Percentiles rank a stretch among this genome's conserved stretches.
phyloP scores from a whole-genome alignment of 768 basidiomycete species.

The Mrakia frigida region DNA sequence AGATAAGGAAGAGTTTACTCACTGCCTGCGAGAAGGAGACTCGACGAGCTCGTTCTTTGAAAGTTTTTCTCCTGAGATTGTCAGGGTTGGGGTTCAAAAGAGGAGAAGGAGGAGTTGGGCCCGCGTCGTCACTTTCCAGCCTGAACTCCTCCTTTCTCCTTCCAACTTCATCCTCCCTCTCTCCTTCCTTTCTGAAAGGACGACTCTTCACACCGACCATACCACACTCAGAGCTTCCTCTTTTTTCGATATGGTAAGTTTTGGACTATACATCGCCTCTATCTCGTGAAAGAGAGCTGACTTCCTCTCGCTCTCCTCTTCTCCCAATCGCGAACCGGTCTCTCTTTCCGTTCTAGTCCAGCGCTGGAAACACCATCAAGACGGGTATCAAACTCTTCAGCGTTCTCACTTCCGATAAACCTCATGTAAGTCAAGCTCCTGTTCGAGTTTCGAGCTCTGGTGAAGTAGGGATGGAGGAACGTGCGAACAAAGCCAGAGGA shows the following conservation, averaged over 20 bases:
- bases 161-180: background rate
- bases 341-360: background rate
- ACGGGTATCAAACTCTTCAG: conserved; percentile 25
- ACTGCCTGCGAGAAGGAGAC: background rate
- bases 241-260: background rate
- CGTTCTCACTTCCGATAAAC: conserved; percentile 32
- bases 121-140: background rate
- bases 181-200: background rate
- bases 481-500: background rate
- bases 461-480: background rate
- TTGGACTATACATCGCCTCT: no score
- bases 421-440: conserved; percentile 31
- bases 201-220: background rate
- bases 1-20: background rate
- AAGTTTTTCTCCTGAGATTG: background rate
- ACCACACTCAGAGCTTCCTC: background rate
- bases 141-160: background rate
- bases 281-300: background rate
- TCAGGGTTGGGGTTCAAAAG: background rate
- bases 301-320: background rate
- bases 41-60: background rate
- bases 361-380: conserved; percentile 22
- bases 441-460: no score
- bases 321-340: background rate
- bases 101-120: background rate